A percentile compares a stretch with the other conserved stretches of the same genome.
Evolutionary conservation across 768 basidiomycete genomes (phyloP).

Genomic region (Suillus plorans): DNA sequence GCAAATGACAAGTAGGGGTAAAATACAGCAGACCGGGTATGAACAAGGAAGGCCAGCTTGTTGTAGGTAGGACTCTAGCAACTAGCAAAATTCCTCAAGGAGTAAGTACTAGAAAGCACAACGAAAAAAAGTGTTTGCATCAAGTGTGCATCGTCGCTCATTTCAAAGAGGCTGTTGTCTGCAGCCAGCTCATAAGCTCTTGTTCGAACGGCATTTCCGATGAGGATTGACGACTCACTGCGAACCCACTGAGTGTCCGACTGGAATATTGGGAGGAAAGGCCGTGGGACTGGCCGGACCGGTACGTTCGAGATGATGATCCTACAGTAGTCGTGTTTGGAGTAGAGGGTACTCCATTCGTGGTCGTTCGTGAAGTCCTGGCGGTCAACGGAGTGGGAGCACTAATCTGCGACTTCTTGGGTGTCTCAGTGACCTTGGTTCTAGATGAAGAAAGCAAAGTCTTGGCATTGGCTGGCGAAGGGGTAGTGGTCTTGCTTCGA

Average conservation of each 20-base stretch:
- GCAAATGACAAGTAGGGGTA: conserved; percentile 35
- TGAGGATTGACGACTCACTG: conserved; percentile 48
- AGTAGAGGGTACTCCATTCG: conserved; percentile 53
- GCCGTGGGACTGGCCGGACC: conserved; percentile 66
- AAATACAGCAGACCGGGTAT: conserved; percentile 46
- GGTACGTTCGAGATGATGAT: conserved; percentile 63
- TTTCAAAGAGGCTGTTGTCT: conserved; percentile 35
- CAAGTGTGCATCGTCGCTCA: conserved; percentile 14
- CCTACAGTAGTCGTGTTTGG: conserved; percentile 60
- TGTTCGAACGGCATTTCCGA: conserved; percentile 34
- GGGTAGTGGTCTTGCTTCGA: conserved; percentile 46
- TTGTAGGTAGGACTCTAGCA: conserved; percentile 27
- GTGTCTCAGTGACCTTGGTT: conserved; percentile 64
- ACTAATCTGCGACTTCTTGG: conserved; percentile 88
- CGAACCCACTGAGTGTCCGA: conserved; percentile 69
- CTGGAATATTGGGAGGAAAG: conserved; percentile 75
- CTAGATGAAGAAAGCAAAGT: conserved; percentile 59
- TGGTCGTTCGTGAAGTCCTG: conserved; percentile 58
- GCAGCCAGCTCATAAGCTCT: conserved; percentile 37
- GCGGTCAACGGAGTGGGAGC: conserved; percentile 87
- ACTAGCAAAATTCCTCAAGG: conserved; percentile 21
- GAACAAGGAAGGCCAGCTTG: conserved; percentile 36
- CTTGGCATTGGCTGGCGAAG: conserved; percentile 48
- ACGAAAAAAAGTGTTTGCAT: conserved; percentile 8
- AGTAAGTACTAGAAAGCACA: conserved; percentile 12